phyloP scores from a whole-genome alignment of 176 grass and related monocot species.

The Carex pumila region DNA sequence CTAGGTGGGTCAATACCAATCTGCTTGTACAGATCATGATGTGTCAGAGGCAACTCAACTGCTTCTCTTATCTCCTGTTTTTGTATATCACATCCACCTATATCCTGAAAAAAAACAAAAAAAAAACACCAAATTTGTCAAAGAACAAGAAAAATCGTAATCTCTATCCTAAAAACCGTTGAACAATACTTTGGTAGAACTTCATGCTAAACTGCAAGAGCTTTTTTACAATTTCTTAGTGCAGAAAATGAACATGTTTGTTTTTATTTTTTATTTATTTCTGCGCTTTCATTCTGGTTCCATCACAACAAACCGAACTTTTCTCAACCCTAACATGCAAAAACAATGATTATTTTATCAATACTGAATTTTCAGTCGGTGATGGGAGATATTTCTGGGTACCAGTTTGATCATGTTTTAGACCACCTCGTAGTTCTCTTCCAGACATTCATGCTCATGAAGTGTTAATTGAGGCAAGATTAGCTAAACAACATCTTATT shows the following conservation, averaged over 20 bases:
- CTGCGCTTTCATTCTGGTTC: too few species aligned
- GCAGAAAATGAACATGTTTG: background rate
- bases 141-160: background rate
- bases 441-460: background rate
- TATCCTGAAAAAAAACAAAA: slow-evolving; percentile 57
- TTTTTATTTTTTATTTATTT: background rate
- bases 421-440: background rate
- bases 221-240: background rate
- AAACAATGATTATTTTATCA: background rate
- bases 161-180: background rate
- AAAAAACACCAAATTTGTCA: background rate
- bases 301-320: background rate
- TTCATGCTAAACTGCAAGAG: background rate
- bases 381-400: background rate
- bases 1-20: slow-evolving; percentile 95
- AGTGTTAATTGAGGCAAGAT: background rate
- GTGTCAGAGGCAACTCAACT: slow-evolving; percentile 84
- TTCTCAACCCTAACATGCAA: background rate
- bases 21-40: slow-evolving; percentile 96
- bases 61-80: slow-evolving; percentile 98
- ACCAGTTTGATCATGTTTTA: background rate
- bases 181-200: background rate
- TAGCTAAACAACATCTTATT: background rate
- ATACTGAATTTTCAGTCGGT: background rate
- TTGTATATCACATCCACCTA: slow-evolving; percentile 97